phyloP scores from a whole-genome alignment of 78 protist species.

The Dictyostelium intermedium region DNA sequence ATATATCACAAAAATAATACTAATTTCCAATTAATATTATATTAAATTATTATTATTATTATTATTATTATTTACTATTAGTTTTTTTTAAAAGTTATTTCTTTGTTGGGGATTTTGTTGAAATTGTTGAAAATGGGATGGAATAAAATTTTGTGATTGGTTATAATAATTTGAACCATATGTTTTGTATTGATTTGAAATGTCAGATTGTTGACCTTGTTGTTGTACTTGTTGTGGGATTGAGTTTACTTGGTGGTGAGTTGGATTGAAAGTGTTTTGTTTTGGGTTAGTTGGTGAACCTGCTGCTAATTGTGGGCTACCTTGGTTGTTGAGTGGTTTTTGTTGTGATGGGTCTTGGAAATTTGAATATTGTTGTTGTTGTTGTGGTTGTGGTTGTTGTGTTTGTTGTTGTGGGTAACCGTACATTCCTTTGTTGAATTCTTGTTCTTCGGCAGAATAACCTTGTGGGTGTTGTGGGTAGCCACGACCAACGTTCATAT shows the following conservation, averaged over 20 bases:
- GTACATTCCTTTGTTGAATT: conserved; percentile 5
- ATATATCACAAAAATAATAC: neutral
- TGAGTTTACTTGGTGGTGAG: neutral
- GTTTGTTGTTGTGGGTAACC: neutral
- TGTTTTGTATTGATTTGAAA: conserved; percentile 24
- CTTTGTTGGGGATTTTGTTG: conserved; percentile 32
- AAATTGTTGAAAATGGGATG: conserved; percentile 3
- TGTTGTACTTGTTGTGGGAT: neutral
- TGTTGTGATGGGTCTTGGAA: neutral
- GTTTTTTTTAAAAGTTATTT: conserved; percentile 14
- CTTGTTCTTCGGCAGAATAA: conserved; percentile 34
- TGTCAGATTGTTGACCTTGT: conserved; percentile 23
- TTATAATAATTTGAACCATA: neutral
- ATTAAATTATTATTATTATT: neutral
- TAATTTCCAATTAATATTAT: neutral
- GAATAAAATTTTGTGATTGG: conserved; percentile 15
- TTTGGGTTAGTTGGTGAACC: conserved; percentile 8
- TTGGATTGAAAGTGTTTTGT: neutral
- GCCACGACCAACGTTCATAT: conserved; percentile 35
- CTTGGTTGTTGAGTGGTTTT: neutral
- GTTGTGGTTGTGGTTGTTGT: neutral
- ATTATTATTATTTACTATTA: neutral
- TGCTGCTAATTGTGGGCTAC: neutral
- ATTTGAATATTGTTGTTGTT: neutral
- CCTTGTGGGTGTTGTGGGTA: conserved; percentile 21